phyloP scores from a whole-genome alignment of 2,329 filamentous ascomycete species.

The Colletotrichum melonis region DNA sequence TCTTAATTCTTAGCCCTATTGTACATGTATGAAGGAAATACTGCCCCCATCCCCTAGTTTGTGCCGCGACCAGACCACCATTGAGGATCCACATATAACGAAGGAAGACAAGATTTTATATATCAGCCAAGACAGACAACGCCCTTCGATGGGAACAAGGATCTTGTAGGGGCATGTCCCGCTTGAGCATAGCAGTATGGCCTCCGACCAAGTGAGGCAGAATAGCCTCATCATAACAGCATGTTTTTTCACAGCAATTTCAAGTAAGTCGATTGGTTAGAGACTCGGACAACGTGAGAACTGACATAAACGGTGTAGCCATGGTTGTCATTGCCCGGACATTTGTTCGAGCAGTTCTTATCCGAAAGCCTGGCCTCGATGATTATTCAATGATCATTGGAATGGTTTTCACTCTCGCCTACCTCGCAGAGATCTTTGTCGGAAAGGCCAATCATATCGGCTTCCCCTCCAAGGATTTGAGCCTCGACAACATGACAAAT shows the following conservation, averaged over 20 bases:
- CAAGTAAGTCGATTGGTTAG: slow-evolving; percentile 26
- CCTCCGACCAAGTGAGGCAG: slow-evolving; percentile 37
- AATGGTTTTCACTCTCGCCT: slow-evolving; percentile 30
- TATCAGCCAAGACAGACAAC: not conserved
- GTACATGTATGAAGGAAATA: not conserved
- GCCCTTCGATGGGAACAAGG: not conserved
- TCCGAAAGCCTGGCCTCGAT: slow-evolving; percentile 38
- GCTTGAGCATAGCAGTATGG: slow-evolving; percentile 32
- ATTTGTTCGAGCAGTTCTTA: slow-evolving; percentile 32
- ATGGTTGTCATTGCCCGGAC: slow-evolving; percentile 34
- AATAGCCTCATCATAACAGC: slow-evolving; percentile 36
- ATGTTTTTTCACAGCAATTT: slow-evolving; percentile 34
- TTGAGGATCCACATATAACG: not conserved
- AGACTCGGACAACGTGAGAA: no score
- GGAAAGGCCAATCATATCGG: slow-evolving; percentile 39
- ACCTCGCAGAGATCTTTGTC: slow-evolving; percentile 37
- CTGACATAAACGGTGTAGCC: slow-evolving; percentile 11
- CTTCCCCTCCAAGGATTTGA: slow-evolving; percentile 33
- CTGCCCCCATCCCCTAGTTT: not conserved
- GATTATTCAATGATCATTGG: slow-evolving; percentile 37
- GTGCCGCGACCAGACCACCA: not conserved
- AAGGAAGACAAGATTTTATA: not conserved
- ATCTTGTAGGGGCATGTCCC: not conserved
- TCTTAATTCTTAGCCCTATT: not conserved
- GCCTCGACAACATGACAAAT: slow-evolving; percentile 37